Evolutionary conservation across 2,329 filamentous ascomycete species (phyloP).

Genomic region (Penicillium sp.): DNA sequence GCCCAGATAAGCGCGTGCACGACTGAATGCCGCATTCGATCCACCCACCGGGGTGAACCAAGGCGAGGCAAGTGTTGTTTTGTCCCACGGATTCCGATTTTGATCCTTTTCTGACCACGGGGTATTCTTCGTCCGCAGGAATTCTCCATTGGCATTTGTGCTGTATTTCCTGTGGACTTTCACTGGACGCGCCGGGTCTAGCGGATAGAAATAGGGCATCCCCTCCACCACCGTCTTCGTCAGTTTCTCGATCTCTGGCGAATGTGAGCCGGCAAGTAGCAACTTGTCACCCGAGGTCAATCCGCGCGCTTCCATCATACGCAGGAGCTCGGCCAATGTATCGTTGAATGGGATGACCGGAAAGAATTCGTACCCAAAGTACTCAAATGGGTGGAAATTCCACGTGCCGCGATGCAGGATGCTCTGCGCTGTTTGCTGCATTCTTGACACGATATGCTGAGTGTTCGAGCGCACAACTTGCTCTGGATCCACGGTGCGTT

Average conservation of each 20-base stretch:
- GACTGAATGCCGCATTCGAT: no score
- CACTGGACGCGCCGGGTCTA: not conserved
- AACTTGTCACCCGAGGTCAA: not conserved
- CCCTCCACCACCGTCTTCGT: slow-evolving; percentile 5
- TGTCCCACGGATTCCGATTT: no score
- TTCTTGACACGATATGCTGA: slow-evolving; percentile 9
- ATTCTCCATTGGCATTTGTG: not conserved
- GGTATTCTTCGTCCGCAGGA: slow-evolving; percentile 6
- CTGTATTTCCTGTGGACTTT: no score
- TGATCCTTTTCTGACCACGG: slow-evolving; percentile 1
- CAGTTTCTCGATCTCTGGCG: slow-evolving; percentile 2
- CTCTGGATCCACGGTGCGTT: slow-evolving; percentile 14
- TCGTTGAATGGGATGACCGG: slow-evolving; percentile 13
- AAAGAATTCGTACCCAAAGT: slow-evolving; percentile 10
- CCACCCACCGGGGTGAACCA: no score
- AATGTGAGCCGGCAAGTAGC: not conserved
- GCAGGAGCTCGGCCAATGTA: slow-evolving; percentile 6
- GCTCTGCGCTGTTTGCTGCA: not conserved
- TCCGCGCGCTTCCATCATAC: slow-evolving; percentile 7
- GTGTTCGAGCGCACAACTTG: slow-evolving; percentile 13
- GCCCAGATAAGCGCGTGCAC: not conserved
- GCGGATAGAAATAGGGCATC: slow-evolving; percentile 2
- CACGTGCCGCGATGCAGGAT: not conserved
- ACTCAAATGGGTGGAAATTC: slow-evolving; percentile 1
- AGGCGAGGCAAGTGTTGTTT: no score